These are phyloP conservation scores for Nigrograna mackinnonii DNA, from an alignment of 2,329 filamentous ascomycete species.

Conservation along the genomic window DNA sequence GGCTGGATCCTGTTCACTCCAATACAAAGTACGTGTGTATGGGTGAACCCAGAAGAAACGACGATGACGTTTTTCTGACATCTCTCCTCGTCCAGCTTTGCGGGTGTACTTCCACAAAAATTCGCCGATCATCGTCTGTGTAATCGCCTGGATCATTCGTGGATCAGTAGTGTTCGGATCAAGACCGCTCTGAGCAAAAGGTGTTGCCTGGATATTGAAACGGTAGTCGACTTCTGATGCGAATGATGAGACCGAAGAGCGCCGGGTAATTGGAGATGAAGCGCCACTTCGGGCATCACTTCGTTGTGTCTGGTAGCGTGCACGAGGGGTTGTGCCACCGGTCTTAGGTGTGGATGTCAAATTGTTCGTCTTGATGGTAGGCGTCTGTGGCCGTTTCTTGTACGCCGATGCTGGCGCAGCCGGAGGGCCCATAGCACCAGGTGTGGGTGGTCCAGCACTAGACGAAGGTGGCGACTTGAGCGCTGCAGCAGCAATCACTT, in stretches of 20 bases:
- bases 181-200: conserved; percentile 60
- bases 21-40: conserved; percentile 94
- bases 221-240: conserved; percentile 89
- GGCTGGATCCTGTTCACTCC: conserved; percentile 89
- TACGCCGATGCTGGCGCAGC: conserved; percentile 77
- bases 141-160: conserved; percentile 98
- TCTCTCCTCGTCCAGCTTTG: conserved; percentile 84
- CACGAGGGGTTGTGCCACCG: conserved; percentile 61
- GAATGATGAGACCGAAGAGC: conserved; percentile 93
- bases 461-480: conserved; percentile 49
- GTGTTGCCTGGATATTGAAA: conserved; percentile 67
- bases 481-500: conserved; percentile 79
- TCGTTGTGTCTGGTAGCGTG: conserved; percentile 44
- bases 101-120: conserved; percentile 99
- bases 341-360: conserved; percentile 47
- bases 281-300: conserved; percentile 49
- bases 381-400: conserved; percentile 49
- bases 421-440: conserved; percentile 79
- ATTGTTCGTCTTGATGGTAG: conserved; percentile 45
- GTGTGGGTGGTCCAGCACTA: conserved; percentile 34
- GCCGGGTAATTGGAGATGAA: conserved; percentile 60
- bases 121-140: conserved; percentile 99
- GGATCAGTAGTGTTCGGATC: conserved; percentile 76
- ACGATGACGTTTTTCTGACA: conserved; percentile 87
- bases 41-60: conserved; percentile 99